A percentile compares a stretch with the other conserved stretches of the same genome.
These are phyloP conservation scores for Verticillium tricorpus DNA, from an alignment of 2,329 filamentous ascomycete species.

Conservation along the genomic window DNA sequence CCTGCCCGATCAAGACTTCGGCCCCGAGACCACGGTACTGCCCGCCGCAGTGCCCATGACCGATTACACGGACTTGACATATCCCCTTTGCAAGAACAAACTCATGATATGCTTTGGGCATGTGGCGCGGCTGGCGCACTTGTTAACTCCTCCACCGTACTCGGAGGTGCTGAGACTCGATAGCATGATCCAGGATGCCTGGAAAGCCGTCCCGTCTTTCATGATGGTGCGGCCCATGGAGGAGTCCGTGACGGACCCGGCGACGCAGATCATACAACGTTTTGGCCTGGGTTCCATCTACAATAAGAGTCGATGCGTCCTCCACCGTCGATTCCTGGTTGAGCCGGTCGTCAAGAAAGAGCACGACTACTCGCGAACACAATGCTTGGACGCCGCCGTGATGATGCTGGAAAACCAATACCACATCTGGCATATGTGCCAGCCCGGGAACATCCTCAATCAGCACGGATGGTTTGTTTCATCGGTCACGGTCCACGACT, in stretches of 20 bases:
- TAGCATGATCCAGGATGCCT: conserved; percentile 36
- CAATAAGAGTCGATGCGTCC: conserved; percentile 50
- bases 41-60: conserved; percentile 51
- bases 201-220: conserved; percentile 39
- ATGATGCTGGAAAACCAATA: conserved; percentile 43
- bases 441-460: conserved; percentile 49
- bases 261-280: conserved; percentile 44
- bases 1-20: conserved; percentile 62
- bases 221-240: conserved; percentile 44
- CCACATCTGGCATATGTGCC: conserved; percentile 40
- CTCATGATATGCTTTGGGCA: conserved; percentile 44
- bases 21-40: conserved; percentile 46
- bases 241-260: conserved; percentile 43
- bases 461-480: conserved; percentile 53
- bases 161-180: conserved; percentile 46
- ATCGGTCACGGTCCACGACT: conserved; percentile 55
- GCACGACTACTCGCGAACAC: conserved; percentile 47
- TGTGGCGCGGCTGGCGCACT: conserved; percentile 46
- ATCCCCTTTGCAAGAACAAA: conserved; percentile 46
- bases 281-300: conserved; percentile 48
- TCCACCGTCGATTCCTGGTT: conserved; percentile 49
- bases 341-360: conserved; percentile 35
- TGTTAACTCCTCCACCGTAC: conserved; percentile 42
- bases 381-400: conserved; percentile 45
- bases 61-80: conserved; percentile 56